Conservation (phyloP, 164 flowering plant species). For the Kalanchoe fedtschenkoi region DNA sequence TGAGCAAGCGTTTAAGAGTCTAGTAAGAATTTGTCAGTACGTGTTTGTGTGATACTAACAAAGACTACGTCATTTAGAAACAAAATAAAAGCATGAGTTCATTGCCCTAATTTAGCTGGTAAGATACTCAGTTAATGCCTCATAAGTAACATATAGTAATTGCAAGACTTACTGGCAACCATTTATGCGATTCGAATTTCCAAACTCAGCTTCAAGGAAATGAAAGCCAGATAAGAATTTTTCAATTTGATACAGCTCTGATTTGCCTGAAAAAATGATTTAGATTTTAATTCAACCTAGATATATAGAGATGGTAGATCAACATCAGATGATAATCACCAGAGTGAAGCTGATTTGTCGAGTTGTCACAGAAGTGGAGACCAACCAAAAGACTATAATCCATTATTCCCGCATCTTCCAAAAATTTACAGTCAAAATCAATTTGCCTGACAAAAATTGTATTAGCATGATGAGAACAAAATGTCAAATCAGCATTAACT, state of each 20-base stretch:
- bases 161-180: constrained; percentile 45
- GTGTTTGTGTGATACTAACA: too few species aligned
- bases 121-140: not conserved
- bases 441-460: constrained; percentile 47
- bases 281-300: not conserved
- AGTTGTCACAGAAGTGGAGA: constrained; percentile 59
- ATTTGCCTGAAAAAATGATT: constrained; percentile 30
- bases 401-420: constrained; percentile 79
- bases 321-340: constrained; percentile 27
- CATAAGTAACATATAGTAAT: not conserved
- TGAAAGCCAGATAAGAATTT: constrained; percentile 55
- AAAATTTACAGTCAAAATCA: constrained; percentile 68
- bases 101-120: too few species aligned
- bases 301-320: not conserved
- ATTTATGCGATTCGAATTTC: constrained; percentile 53
- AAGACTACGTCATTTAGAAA: too few species aligned
- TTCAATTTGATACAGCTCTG: constrained; percentile 46
- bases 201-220: constrained; percentile 58
- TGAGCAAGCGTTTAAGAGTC: too few species aligned
- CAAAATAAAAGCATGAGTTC: too few species aligned
- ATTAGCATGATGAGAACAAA: not conserved
- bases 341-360: constrained; percentile 43
- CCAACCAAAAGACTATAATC: constrained; percentile 90
- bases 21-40: too few species aligned
- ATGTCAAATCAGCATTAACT: not conserved